Conservation (phyloP, 2,329 filamentous ascomycete genomes). For the Ophiostoma sp. region DNA sequence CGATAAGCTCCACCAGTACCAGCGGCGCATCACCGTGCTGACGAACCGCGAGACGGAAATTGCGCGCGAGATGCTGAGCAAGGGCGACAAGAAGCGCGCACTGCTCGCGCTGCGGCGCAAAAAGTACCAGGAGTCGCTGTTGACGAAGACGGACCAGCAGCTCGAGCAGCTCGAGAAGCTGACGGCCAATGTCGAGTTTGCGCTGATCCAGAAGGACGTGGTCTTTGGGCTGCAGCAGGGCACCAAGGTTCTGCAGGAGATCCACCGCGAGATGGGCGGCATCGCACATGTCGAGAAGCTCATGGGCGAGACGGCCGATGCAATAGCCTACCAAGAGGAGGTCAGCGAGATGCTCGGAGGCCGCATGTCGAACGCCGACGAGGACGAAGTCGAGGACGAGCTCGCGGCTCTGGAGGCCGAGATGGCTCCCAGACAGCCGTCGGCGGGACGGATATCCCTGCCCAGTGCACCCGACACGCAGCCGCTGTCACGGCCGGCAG, state of each 20-base stretch:
- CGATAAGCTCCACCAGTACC: slow-evolving; percentile 94
- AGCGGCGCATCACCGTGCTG: slow-evolving; percentile 78
- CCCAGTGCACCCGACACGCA: slow-evolving; percentile 53
- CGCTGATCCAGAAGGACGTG: slow-evolving; percentile 93
- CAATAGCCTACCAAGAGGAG: slow-evolving; percentile 90
- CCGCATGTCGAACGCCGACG: slow-evolving; percentile 86
- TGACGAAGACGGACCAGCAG: slow-evolving; percentile 85
- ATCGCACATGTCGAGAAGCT: slow-evolving; percentile 91
- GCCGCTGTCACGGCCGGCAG: slow-evolving; percentile 12
- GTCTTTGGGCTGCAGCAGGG: slow-evolving; percentile 89
- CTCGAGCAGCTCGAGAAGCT: slow-evolving; percentile 89
- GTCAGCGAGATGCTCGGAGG: slow-evolving; percentile 85
- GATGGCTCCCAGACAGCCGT: slow-evolving; percentile 29
- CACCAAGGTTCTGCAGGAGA: slow-evolving; percentile 80
- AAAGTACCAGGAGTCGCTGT: slow-evolving; percentile 90
- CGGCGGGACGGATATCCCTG: slow-evolving; percentile 31
- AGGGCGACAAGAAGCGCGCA: slow-evolving; percentile 73
- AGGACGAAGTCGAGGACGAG: slow-evolving; percentile 97
- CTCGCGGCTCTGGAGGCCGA: slow-evolving; percentile 73
- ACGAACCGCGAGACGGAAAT: slow-evolving; percentile 84
- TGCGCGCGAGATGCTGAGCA: slow-evolving; percentile 73
- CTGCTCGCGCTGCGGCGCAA: slow-evolving; percentile 85
- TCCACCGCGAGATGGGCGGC: slow-evolving; percentile 93
- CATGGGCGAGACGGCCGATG: slow-evolving; percentile 87
- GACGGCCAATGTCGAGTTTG: slow-evolving; percentile 87